phyloP scores from a whole-genome alignment of 177 flowering plant genomes.

The Telopea speciosissima region DNA sequence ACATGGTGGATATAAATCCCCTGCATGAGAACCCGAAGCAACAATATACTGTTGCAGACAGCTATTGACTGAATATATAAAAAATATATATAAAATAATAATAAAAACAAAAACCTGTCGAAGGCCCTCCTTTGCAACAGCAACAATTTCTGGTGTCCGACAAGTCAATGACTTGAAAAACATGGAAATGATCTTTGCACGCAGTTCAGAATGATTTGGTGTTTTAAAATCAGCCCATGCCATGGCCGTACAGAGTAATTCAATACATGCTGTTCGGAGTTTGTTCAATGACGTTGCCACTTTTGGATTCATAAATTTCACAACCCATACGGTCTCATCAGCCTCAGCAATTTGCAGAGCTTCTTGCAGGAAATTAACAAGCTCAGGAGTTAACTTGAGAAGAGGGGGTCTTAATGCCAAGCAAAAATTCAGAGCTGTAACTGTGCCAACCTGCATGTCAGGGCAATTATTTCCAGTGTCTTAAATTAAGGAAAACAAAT shows the following conservation, averaged over 20 bases:
- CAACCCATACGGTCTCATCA: slow-evolving; percentile 85
- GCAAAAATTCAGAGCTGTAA: slow-evolving; percentile 85
- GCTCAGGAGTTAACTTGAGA: slow-evolving; percentile 70
- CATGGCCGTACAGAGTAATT: slow-evolving; percentile 89
- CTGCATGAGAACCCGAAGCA: neutral
- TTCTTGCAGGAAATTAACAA: slow-evolving; percentile 82
- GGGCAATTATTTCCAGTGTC: neutral
- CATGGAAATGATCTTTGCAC: slow-evolving; percentile 94
- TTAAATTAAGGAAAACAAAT: slow-evolving; percentile 7
- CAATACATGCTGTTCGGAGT: slow-evolving; percentile 87
- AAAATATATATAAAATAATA: neutral
- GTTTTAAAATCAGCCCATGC: slow-evolving; percentile 91
- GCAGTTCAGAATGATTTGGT: slow-evolving; percentile 69
- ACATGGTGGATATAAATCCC: neutral
- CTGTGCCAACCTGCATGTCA: slow-evolving; percentile 72
- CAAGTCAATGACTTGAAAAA: slow-evolving; percentile 96
- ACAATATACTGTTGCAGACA: neutral
- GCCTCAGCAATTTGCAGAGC: slow-evolving; percentile 93
- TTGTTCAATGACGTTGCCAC: slow-evolving; percentile 70
- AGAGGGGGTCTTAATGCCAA: slow-evolving; percentile 90
- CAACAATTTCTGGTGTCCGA: slow-evolving; percentile 89
- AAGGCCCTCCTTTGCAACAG: slow-evolving; percentile 97
- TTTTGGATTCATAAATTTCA: slow-evolving; percentile 78
- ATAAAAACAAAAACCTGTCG: slow-evolving; percentile 60
- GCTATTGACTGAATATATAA: neutral